Percentiles rank a stretch among this genome's conserved stretches.
Evolutionary conservation across 495 filamentous ascomycete species (phyloP).

Genomic region (Hypomontagnella monticulosa): DNA sequence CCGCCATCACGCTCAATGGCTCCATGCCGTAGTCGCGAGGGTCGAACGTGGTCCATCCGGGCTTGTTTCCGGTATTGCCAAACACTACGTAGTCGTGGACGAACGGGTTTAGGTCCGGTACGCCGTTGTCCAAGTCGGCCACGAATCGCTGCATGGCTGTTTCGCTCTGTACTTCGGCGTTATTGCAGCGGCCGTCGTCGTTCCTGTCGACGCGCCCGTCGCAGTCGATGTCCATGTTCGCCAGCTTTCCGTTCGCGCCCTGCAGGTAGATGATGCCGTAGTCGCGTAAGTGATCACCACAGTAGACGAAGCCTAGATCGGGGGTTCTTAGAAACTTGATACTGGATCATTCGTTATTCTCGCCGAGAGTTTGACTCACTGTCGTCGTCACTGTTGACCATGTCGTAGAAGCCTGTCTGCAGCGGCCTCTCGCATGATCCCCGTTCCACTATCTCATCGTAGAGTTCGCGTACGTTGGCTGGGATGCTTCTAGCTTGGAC

Average conservation of each 20-base stretch:
- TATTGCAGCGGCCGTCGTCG: slow-evolving; percentile 59
- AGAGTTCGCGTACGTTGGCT: slow-evolving; percentile 7
- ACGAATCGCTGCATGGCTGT: slow-evolving; percentile 59
- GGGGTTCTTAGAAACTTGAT: slow-evolving; percentile 27
- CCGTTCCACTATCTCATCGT: slow-evolving; percentile 8
- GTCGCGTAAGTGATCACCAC: slow-evolving; percentile 50
- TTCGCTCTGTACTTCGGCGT: slow-evolving; percentile 55
- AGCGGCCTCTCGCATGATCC: slow-evolving; percentile 12
- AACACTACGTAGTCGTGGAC: slow-evolving; percentile 65
- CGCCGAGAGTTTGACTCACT: slow-evolving; percentile 2
- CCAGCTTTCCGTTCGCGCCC: slow-evolving; percentile 44
- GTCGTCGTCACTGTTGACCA: slow-evolving; percentile 10
- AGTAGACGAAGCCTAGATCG: slow-evolving; percentile 52
- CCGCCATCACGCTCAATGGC: slow-evolving; percentile 64
- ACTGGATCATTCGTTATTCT: neutral
- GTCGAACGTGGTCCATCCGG: slow-evolving; percentile 46
- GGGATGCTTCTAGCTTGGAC: slow-evolving; percentile 17
- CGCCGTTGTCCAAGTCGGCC: slow-evolving; percentile 33
- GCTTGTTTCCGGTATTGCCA: slow-evolving; percentile 52
- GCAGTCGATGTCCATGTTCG: slow-evolving; percentile 75
- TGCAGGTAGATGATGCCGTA: slow-evolving; percentile 51
- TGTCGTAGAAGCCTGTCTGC: slow-evolving; percentile 16
- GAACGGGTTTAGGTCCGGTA: slow-evolving; percentile 61
- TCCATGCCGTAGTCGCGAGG: slow-evolving; percentile 56
- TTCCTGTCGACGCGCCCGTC: slow-evolving; percentile 64